Evolutionary conservation across 306 rosid species (phyloP).

Genomic region (Cucurbita maxima): DNA sequence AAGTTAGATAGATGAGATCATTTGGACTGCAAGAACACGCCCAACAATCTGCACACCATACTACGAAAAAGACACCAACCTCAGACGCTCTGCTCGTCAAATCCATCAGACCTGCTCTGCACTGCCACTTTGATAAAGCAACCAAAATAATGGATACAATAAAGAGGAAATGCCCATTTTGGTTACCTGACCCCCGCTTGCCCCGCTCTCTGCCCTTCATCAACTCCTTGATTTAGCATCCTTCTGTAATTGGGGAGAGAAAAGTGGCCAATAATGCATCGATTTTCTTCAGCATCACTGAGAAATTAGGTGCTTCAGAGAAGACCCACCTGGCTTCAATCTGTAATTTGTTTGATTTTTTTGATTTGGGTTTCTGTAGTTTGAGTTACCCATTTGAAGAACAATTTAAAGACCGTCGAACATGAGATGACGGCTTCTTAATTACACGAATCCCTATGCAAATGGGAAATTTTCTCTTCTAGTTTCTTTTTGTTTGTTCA

Average conservation of each 20-base stretch:
- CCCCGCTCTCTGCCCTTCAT: slow-evolving; percentile 6
- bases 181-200: slow-evolving; percentile 14
- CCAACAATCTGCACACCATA: background rate
- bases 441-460: slow-evolving; percentile 2
- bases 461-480: background rate
- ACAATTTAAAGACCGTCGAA: background rate
- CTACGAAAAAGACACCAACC: slow-evolving; percentile 9
- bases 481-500: slow-evolving; percentile 35
- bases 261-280: background rate
- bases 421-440: background rate
- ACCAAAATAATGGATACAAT: background rate
- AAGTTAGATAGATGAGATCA: background rate
- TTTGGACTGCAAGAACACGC: background rate
- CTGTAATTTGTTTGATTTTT: background rate
- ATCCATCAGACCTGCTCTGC: slow-evolving; percentile 3
- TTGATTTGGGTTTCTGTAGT: background rate
- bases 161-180: slow-evolving; percentile 13
- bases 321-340: background rate
- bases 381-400: background rate
- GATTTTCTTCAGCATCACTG: background rate
- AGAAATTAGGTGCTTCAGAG: background rate
- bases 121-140: slow-evolving; percentile 17
- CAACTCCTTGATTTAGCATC: slow-evolving; percentile 18
- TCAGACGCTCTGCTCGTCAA: background rate
- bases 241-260: slow-evolving; percentile 4